phyloP scores from a whole-genome alignment of 2,329 filamentous ascomycete genomes.

The Neofusicoccum umdonicola region DNA sequence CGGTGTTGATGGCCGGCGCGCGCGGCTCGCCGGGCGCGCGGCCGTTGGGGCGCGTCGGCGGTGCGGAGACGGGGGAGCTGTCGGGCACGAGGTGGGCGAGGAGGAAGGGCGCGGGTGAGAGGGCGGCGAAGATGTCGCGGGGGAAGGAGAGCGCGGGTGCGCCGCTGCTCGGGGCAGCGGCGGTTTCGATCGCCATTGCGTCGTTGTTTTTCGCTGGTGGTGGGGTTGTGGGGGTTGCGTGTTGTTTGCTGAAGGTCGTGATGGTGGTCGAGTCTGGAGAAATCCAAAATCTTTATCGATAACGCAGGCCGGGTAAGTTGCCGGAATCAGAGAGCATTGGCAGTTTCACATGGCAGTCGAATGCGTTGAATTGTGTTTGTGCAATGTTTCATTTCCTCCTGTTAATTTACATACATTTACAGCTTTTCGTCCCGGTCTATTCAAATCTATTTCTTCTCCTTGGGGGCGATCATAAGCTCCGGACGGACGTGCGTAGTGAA shows the following conservation, averaged over 20 bases:
- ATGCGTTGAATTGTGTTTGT: neutral
- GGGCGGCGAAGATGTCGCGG: slow-evolving; percentile 77
- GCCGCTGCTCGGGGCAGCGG: neutral
- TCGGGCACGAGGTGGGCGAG: slow-evolving; percentile 70
- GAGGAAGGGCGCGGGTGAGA: slow-evolving; percentile 85
- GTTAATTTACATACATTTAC: slow-evolving; percentile 9
- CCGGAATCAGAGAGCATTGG: neutral
- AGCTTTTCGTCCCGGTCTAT: neutral
- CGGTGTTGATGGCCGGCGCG: slow-evolving; percentile 71
- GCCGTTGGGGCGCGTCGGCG: slow-evolving; percentile 74
- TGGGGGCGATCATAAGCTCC: slow-evolving; percentile 91
- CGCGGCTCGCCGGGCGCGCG: slow-evolving; percentile 70
- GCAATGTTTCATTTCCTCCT: neutral
- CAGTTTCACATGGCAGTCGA: neutral
- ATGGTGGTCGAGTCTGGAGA: neutral
- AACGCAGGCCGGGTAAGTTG: neutral
- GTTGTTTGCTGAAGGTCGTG: neutral
- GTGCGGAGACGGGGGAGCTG: too few species aligned
- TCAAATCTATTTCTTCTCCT: slow-evolving; percentile 57
- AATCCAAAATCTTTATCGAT: slow-evolving; percentile 9
- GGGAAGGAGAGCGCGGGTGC: slow-evolving; percentile 47
- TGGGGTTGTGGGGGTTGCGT: neutral
- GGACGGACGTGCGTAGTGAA: slow-evolving; percentile 88
- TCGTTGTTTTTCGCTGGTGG: neutral
- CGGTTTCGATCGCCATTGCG: slow-evolving; percentile 9